Conservation (phyloP, 1,284 basidiomycete species). For the Taiwanofungus camphoratus region DNA sequence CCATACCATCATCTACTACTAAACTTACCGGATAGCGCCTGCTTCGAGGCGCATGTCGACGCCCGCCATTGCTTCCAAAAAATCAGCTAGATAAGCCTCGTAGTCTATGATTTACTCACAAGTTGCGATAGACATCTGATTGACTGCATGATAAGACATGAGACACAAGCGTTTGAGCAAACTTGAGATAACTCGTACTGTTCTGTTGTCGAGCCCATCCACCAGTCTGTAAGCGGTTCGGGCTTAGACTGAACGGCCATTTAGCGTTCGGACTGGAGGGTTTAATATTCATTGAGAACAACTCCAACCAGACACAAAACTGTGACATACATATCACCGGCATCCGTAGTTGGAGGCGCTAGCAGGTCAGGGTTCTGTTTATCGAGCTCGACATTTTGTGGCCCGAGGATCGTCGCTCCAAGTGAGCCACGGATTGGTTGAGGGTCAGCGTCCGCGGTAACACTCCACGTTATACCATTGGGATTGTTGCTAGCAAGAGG, state of each 20-base stretch:
- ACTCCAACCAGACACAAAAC: constrained; percentile 4
- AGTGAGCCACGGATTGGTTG: constrained; percentile 35
- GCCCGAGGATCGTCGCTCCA: constrained; percentile 51
- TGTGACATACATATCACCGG: constrained; percentile 48
- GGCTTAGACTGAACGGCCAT: constrained; percentile 66
- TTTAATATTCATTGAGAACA: background rate
- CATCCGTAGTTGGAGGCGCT: constrained; percentile 61
- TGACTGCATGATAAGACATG: constrained; percentile 29
- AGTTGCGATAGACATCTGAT: constrained; percentile 55
- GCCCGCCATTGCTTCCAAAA: constrained; percentile 46
- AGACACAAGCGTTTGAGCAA: background rate
- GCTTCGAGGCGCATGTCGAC: constrained; percentile 67
- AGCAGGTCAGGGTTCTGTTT: constrained; percentile 57
- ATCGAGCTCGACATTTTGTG: constrained; percentile 46
- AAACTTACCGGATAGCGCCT: constrained; percentile 52
- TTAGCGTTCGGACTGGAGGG: constrained; percentile 48
- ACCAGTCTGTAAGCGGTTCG: constrained; percentile 63
- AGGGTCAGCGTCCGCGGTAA: constrained; percentile 16
- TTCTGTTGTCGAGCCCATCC: constrained; percentile 73
- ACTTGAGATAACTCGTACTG: constrained; percentile 28
- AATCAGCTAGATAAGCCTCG: background rate
- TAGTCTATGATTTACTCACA: constrained; percentile 33
- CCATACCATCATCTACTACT: background rate
- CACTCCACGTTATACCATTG: constrained; percentile 36
- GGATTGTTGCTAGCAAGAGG: constrained; percentile 44